Percentiles rank a stretch among this genome's conserved stretches.
Conservation (phyloP, 495 filamentous ascomycete genomes). For the Pyrenula massariospora region DNA sequence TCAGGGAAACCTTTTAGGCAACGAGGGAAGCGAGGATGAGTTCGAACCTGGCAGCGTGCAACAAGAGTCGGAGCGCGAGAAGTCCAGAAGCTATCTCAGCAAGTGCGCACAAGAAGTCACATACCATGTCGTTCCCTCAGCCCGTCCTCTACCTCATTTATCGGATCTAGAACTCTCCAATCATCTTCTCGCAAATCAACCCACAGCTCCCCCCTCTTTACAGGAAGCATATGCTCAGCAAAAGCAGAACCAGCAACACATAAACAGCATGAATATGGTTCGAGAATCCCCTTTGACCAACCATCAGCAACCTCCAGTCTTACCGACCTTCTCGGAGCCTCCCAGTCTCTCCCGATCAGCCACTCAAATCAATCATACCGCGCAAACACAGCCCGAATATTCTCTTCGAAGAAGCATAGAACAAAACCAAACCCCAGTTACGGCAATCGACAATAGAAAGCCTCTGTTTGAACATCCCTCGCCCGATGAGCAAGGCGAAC, state of each 20-base stretch:
- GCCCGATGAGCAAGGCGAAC: slow-evolving; percentile 43
- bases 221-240: slow-evolving; percentile 37
- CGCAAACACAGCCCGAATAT: slow-evolving; percentile 14
- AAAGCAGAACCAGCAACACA: slow-evolving; percentile 20
- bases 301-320: slow-evolving; percentile 26
- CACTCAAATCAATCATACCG: slow-evolving; percentile 20
- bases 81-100: slow-evolving; percentile 38
- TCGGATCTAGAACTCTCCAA: slow-evolving; percentile 33
- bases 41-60: slow-evolving; percentile 43
- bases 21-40: slow-evolving; percentile 37
- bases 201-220: slow-evolving; percentile 32
- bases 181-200: slow-evolving; percentile 32
- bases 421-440: slow-evolving; percentile 22
- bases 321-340: slow-evolving; percentile 32
- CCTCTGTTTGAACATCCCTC: slow-evolving; percentile 24
- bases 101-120: slow-evolving; percentile 43
- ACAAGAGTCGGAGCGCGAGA: slow-evolving; percentile 38
- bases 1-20: slow-evolving; percentile 27
- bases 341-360: slow-evolving; percentile 18
- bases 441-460: slow-evolving; percentile 26
- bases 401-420: slow-evolving; percentile 28
- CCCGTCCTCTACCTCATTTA: slow-evolving; percentile 32
- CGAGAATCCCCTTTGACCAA: slow-evolving; percentile 33
- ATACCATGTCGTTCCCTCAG: slow-evolving; percentile 41
- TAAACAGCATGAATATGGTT: slow-evolving; percentile 28